Evolutionary conservation across 208 protist species (phyloP).

Genomic region (Borovskyia barvae): DNA sequence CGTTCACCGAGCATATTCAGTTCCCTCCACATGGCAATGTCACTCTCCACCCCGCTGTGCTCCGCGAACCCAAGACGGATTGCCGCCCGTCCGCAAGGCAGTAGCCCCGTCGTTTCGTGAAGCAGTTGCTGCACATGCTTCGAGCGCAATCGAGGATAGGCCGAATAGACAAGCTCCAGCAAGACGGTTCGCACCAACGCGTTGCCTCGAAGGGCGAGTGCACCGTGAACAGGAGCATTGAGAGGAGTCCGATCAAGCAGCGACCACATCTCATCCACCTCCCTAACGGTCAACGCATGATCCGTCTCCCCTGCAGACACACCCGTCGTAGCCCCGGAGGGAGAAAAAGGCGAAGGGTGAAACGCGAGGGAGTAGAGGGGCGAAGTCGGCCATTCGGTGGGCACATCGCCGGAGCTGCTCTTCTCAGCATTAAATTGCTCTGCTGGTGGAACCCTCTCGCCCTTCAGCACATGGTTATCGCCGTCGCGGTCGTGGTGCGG

Average conservation of each 20-base stretch:
- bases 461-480: background rate
- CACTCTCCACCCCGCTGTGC: slow-evolving; percentile 53
- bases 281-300: slow-evolving; percentile 24
- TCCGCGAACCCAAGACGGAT: slow-evolving; percentile 75
- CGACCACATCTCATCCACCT: slow-evolving; percentile 71
- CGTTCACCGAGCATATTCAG: slow-evolving; percentile 77
- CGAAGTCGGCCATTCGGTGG: too few relatives aligned
- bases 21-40: slow-evolving; percentile 87
- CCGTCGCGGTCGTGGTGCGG: background rate
- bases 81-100: slow-evolving; percentile 65
- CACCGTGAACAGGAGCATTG: slow-evolving; percentile 80
- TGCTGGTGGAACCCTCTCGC: too few relatives aligned
- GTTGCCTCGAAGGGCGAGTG: slow-evolving; percentile 67
- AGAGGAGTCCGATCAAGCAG: slow-evolving; percentile 77
- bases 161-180: slow-evolving; percentile 33
- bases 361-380: slow-evolving; percentile 31
- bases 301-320: background rate
- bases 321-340: background rate
- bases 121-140: slow-evolving; percentile 77
- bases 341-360: background rate
- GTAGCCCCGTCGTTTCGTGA: slow-evolving; percentile 75
- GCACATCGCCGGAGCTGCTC: too few relatives aligned
- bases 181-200: slow-evolving; percentile 59
- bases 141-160: slow-evolving; percentile 79
- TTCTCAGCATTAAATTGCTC: too few relatives aligned